These are phyloP conservation scores for Debaryomyces castellii DNA, from an alignment of 805 yeast genomes.

Conservation along the genomic window DNA sequence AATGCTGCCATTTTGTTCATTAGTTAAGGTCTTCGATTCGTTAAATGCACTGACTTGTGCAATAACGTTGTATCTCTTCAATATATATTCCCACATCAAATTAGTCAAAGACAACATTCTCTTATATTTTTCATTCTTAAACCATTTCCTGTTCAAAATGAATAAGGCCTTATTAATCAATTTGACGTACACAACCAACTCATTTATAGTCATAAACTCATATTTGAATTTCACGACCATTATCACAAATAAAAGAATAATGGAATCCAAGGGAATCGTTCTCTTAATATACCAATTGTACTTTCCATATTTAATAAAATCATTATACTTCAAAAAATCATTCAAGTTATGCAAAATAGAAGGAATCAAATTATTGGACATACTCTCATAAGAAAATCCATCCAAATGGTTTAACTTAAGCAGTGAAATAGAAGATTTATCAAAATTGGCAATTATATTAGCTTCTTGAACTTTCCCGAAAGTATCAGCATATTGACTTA, in stretches of 20 bases:
- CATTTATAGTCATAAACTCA: constrained; percentile 36
- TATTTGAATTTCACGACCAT: constrained; percentile 52
- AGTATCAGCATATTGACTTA: constrained; percentile 40
- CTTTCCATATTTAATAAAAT: constrained; percentile 50
- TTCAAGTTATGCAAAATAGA: constrained; percentile 56
- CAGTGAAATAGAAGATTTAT: constrained; percentile 35
- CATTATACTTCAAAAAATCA: constrained; percentile 52
- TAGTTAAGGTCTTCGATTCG: constrained; percentile 16
- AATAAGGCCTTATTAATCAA: constrained; percentile 42
- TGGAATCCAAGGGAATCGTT: constrained; percentile 60
- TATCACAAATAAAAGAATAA: constrained; percentile 51
- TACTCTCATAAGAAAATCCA: constrained; percentile 49
- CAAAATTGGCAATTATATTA: constrained; percentile 38
- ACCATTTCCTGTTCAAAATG: constrained; percentile 44
- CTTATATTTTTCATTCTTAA: constrained; percentile 46
- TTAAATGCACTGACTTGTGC: constrained; percentile 26
- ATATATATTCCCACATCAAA: constrained; percentile 42
- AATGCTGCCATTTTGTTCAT: constrained; percentile 15
- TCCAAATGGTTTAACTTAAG: constrained; percentile 34
- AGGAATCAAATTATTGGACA: constrained; percentile 54
- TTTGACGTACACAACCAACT: constrained; percentile 36
- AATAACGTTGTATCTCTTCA: constrained; percentile 34
- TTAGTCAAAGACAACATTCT: constrained; percentile 44
- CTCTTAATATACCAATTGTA: constrained; percentile 63
- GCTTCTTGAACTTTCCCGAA: constrained; percentile 38